Base-by-base conservation (phyloP, 345 rosid genomes). In the Populus simonii region DNA sequence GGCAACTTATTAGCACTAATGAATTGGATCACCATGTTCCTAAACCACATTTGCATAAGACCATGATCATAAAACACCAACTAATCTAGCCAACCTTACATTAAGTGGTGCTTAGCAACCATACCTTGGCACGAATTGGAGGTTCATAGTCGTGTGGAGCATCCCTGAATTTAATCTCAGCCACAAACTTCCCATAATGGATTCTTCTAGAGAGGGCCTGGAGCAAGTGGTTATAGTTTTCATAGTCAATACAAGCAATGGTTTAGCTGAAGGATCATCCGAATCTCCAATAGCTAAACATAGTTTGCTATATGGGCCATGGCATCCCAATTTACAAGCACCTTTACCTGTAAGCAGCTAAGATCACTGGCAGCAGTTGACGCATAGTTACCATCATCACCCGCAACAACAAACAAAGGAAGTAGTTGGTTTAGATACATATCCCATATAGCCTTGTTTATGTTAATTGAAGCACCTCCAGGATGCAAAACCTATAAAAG, bases 171-270 rank as follows among this genome's bases (percentile, higher is more conserved):
- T 95, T 95, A 53, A 92, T 89, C 85, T 95, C 99, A 73, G 97
- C 99, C 36, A 95, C 98, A 70, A 83, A 88, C 76, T 92, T 95
- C 22, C 99, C 98, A 0, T 87, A 95, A 78, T 95, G 98, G 70
- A 95, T 91, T 84, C 99, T 90, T 81, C 89, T 90, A 7, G 99
- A 95, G 25, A 95, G 79, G 62, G 93, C 97, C 98, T 93, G 84
- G 74, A 83, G 70, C 63, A 29, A 49, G 75, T 15, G 29, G 8
- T 68, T 57, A 25, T 29, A 17, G 51, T 6, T 22, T 25, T 68
- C n/a, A 16, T 18, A 27, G 59, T 27, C 17, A 67, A 76, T 18
- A 59, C 36, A 51, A 53, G 18, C 16, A 59, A 68, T 15, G 17
- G 66, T 59, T 39, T 61, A 74, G 68, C 57, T 36, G 38, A 70